Evolutionary conservation across 805 yeast species (phyloP), one percentile per base, ranked within the genome.

Genomic region (Yarrowia divulgata): DNA sequence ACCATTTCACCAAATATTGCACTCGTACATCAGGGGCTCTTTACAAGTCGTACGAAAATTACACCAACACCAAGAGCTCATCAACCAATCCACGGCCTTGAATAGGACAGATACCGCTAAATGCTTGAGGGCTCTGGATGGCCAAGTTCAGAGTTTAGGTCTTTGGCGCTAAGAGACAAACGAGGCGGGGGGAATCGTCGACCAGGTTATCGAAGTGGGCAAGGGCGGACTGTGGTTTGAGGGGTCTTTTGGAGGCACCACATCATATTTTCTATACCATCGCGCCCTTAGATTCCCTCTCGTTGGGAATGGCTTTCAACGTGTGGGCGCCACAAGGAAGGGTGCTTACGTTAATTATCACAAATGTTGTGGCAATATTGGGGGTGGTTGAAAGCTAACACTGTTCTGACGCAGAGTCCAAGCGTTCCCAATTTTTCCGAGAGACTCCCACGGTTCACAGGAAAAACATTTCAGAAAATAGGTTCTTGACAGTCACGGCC

Each of bases 401-500:
- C 39, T 4, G 55, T n/a, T 49, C n/a, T 32, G 55, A 49, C 19
- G 55, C 55, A 49, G 8, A 13, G 29, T 52, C 23, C 18, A n/a
- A n/a, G 35, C 35, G 32, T 52, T 52, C 57, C 57, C 14, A 37
- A 19, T 29, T 49, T 13, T 52, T 35, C 29, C 57, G 57, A 35
- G 5, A 5, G 16, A 12, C 32, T n/a, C 35, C 3, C 40, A 50
- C n/a, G 3, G 19, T 5, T 40, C 12, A 14, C 48, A 43, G 16
- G 29, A 23, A 2, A 13, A 8, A 42, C 46, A 40, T 9, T 19
- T 19, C 18, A 14, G 5, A 49, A 49, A 49, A 49, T 49, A 32
- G 55, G 55, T 49, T 49, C 16, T 16, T 50, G 57, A 50, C 8
- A 35, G 57, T 50, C 57, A 50, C 32, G 42, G 42, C 40, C 39